phyloP scores from a whole-genome alignment of 495 filamentous ascomycete genomes.

The Xylaria telfairii region DNA sequence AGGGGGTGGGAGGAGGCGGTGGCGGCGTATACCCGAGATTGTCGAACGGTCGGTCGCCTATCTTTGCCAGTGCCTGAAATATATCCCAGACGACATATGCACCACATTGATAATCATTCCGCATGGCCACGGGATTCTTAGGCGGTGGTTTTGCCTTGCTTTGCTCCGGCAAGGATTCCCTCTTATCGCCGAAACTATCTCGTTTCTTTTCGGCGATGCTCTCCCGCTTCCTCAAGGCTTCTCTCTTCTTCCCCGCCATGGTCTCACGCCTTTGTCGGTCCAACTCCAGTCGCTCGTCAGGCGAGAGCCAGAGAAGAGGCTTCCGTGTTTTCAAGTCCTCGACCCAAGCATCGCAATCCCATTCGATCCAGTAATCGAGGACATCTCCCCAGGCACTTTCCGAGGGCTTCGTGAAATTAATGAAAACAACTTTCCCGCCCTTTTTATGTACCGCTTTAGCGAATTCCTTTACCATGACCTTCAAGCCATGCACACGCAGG shows the following conservation, averaged over 20 bases:
- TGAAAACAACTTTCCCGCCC: constrained; percentile 69
- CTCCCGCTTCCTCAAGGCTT: constrained; percentile 38
- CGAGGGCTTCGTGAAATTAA: constrained; percentile 71
- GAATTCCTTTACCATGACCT: constrained; percentile 70
- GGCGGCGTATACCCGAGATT: constrained; percentile 36
- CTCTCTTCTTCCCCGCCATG: constrained; percentile 39
- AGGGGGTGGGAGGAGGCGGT: neutral
- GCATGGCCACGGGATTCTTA: constrained; percentile 40
- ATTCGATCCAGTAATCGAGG: constrained; percentile 71
- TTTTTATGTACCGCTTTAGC: constrained; percentile 71
- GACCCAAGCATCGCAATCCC: constrained; percentile 77
- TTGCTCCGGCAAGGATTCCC: constrained; percentile 27
- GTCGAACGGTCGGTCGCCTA: constrained; percentile 39
- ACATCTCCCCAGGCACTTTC: constrained; percentile 72
- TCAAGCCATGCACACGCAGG: constrained; percentile 71
- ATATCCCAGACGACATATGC: constrained; percentile 43
- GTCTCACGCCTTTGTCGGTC: constrained; percentile 43
- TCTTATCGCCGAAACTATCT: constrained; percentile 26
- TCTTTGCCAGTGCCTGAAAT: constrained; percentile 39
- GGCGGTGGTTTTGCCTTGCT: constrained; percentile 37
- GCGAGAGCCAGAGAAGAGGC: constrained; percentile 61
- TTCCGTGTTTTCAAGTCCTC: constrained; percentile 61
- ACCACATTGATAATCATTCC: constrained; percentile 42
- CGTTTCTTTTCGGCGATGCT: constrained; percentile 33
- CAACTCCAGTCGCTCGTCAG: constrained; percentile 42